Percentiles rank a stretch among this genome's conserved stretches.
Conservation (phyloP, 1,284 basidiomycete genomes). For the Heterobasidion parviporum region DNA sequence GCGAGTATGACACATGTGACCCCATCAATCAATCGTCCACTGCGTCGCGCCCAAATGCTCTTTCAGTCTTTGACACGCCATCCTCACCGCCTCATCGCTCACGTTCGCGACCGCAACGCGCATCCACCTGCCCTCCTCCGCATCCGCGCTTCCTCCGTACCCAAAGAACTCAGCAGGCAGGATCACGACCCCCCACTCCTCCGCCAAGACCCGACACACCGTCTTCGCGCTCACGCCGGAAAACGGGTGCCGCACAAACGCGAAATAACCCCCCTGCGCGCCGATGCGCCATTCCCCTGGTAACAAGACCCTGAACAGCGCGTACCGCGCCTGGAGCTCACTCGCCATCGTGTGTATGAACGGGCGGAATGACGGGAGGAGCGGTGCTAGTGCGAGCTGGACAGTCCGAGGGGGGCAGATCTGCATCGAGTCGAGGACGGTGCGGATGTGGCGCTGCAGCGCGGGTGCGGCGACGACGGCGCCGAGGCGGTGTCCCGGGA, state of each 20-base stretch:
- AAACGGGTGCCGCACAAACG: conserved; percentile 73
- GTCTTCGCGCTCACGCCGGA: conserved; percentile 34
- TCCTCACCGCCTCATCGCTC: conserved; percentile 48
- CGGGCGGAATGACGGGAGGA: conserved; percentile 43
- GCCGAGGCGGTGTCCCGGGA: conserved; percentile 83
- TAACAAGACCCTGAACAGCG: conserved; percentile 45
- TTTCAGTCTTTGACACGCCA: conserved; percentile 51
- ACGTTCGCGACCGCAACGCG: conserved; percentile 83
- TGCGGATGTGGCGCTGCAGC: conserved; percentile 49
- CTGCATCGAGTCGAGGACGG: conserved; percentile 72
- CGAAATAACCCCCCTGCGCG: conserved; percentile 67
- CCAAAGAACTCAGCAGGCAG: conserved; percentile 69
- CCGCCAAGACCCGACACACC: conserved; percentile 54
- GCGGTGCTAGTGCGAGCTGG: conserved; percentile 57
- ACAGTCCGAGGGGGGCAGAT: conserved; percentile 72
- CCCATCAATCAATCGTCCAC: neutral
- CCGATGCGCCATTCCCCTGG: conserved; percentile 52
- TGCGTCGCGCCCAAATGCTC: conserved; percentile 13
- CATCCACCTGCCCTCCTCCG: conserved; percentile 46
- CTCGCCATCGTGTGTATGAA: conserved; percentile 45
- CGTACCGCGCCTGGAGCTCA: conserved; percentile 49
- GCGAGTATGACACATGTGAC: too few relatives aligned
- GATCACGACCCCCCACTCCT: conserved; percentile 55
- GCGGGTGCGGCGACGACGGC: conserved; percentile 59
- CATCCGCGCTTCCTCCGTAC: conserved; percentile 27